Evolutionary conservation across 2,329 filamentous ascomycete species (phyloP).

Genomic region (Talaromyces sp.): DNA sequence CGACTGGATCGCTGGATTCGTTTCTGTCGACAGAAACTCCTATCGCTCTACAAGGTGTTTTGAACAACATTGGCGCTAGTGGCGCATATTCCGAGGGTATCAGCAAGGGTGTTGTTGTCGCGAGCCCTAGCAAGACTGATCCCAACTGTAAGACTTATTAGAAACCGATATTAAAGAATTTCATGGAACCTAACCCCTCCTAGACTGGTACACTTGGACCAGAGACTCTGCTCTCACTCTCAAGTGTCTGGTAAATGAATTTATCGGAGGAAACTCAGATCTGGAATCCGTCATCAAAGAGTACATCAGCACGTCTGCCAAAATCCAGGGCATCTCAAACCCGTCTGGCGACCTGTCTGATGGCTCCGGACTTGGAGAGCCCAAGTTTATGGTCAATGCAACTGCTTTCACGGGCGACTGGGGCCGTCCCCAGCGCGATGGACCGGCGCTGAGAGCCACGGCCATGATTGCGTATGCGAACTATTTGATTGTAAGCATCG

Average conservation of each 20-base stretch:
- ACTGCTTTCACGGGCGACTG: constrained; percentile 60
- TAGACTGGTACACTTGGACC: constrained; percentile 75
- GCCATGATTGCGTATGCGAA: constrained; percentile 44
- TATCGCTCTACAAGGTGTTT: constrained; percentile 48
- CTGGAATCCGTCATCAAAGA: constrained; percentile 60
- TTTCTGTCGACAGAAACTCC: constrained; percentile 42
- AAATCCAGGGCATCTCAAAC: constrained; percentile 60
- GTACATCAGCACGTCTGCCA: constrained; percentile 61
- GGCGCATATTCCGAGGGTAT: constrained; percentile 46
- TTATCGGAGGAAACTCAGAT: constrained; percentile 54
- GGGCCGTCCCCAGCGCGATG: constrained; percentile 65
- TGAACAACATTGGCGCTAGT: constrained; percentile 52
- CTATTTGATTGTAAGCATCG: constrained; percentile 52
- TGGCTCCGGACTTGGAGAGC: constrained; percentile 56
- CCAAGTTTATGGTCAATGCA: constrained; percentile 63
- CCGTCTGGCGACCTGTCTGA: constrained; percentile 54
- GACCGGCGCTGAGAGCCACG: constrained; percentile 27
- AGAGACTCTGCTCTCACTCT: constrained; percentile 67
- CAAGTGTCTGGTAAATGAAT: constrained; percentile 64
- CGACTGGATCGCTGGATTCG: constrained; percentile 17
- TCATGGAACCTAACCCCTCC: not conserved
- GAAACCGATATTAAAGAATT: not conserved
- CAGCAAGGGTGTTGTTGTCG: constrained; percentile 48
- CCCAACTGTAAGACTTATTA: constrained; percentile 45
- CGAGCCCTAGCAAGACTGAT: constrained; percentile 50